Percentiles rank a stretch among this genome's conserved stretches.
These are phyloP conservation scores for Coemansia sp. DNA, from an alignment of 192 early-diverging fungal genomes.

Conservation along the genomic window DNA sequence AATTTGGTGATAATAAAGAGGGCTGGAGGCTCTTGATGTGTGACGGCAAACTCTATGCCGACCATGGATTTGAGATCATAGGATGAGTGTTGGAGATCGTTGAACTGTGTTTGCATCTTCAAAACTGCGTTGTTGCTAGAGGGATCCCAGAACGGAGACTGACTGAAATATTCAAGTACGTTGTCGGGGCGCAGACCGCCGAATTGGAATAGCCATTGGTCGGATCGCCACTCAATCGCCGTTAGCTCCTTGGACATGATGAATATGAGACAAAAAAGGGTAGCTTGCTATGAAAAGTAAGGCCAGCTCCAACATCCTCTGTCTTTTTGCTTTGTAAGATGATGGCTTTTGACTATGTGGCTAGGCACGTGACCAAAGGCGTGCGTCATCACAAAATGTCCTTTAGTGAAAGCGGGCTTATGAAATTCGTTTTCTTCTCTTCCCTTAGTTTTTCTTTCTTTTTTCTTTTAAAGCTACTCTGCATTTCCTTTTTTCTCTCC, in stretches of 20 bases:
- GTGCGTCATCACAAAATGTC: neutral
- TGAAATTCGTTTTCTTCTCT: neutral
- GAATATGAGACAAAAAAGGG: neutral
- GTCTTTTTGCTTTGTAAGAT: neutral
- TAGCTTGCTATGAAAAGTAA: neutral
- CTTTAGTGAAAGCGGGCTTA: too few species aligned
- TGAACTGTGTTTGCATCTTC: conserved; percentile 82
- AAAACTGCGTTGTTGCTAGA: conserved; percentile 78
- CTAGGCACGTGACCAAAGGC: neutral
- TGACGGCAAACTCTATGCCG: conserved; percentile 76
- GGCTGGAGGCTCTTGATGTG: conserved; percentile 65
- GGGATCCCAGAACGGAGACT: conserved; percentile 82
- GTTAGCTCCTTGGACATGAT: conserved; percentile 59
- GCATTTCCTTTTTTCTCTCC: neutral
- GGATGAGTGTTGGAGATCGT: conserved; percentile 61
- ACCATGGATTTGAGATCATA: conserved; percentile 65
- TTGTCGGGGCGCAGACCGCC: conserved; percentile 74
- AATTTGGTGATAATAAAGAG: conserved; percentile 77
- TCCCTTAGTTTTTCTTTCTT: neutral
- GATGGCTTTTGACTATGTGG: neutral
- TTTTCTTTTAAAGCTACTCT: conserved; percentile 2
- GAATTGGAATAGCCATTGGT: conserved; percentile 63
- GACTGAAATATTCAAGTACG: conserved; percentile 79
- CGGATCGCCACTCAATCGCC: conserved; percentile 66
- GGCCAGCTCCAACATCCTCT: neutral